Conservation (phyloP, 2,329 filamentous ascomycete species). For the Exophiala sp. region DNA sequence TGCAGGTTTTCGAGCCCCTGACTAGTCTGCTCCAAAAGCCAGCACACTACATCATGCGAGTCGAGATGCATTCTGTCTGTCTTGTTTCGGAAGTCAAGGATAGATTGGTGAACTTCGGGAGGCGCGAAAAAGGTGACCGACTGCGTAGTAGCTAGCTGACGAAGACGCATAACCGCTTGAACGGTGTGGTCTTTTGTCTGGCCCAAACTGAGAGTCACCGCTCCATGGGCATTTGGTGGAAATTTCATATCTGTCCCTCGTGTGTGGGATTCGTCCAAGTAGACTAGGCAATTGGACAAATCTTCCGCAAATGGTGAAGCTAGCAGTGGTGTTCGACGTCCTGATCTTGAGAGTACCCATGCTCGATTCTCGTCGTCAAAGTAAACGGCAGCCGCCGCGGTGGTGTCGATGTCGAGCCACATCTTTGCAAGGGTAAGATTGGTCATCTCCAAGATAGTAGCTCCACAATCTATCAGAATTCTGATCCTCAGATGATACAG, state of each 20-base stretch:
- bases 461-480: conserved; percentile 68
- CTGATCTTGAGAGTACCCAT: conserved; percentile 30
- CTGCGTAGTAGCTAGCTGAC: conserved; percentile 64
- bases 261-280: conserved; percentile 68
- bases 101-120: conserved; percentile 56
- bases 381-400: conserved; percentile 53
- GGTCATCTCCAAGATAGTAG: conserved; percentile 62
- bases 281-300: conserved; percentile 60
- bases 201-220: conserved; percentile 62
- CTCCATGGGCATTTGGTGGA: conserved; percentile 57
- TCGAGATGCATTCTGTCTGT: conserved; percentile 34
- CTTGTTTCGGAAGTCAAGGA: conserved; percentile 35
- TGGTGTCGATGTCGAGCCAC: conserved; percentile 47
- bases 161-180: conserved; percentile 69
- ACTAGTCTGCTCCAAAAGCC: conserved; percentile 59
- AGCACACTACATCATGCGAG: conserved; percentile 53
- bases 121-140: conserved; percentile 60
- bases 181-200: conserved; percentile 66
- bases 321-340: conserved; percentile 40
- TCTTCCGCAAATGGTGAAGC: conserved; percentile 57
- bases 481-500: conserved; percentile 33
- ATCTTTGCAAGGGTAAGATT: conserved; percentile 52
- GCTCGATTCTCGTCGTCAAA: conserved; percentile 40
- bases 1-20: conserved; percentile 48
- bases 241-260: conserved; percentile 66